A percentile compares a stretch with the other conserved stretches of the same genome.
phyloP scores from a whole-genome alignment of 177 flowering plant genomes.

The Tripterygium wilfordii region DNA sequence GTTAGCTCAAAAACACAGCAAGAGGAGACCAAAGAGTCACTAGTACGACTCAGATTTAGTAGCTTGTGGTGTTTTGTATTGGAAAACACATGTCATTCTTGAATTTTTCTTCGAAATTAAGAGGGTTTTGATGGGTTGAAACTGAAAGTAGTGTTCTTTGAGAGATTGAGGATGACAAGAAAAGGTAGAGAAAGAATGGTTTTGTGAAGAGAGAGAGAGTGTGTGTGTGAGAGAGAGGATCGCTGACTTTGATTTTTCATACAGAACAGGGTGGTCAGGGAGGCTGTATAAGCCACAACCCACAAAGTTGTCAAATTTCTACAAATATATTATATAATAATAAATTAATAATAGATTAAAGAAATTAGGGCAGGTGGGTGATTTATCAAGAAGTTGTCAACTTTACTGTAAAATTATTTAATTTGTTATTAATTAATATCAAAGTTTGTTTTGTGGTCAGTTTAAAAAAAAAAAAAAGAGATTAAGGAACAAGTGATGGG shows the following conservation, averaged over 20 bases:
- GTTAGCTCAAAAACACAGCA: no score
- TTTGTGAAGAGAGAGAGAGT: slow-evolving; percentile 19
- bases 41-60: no score
- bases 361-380: neutral
- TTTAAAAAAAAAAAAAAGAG: no score
- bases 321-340: slow-evolving; percentile 9
- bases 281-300: neutral
- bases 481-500: slow-evolving; percentile 21
- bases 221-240: slow-evolving; percentile 16
- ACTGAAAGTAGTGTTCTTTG: neutral
- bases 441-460: no score
- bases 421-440: no score
- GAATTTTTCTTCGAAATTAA: no score
- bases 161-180: neutral
- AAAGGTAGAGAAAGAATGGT: slow-evolving; percentile 3
- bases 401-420: no score
- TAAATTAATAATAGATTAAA: neutral
- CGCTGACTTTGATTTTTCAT: slow-evolving; percentile 90
- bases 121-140: no score
- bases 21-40: neutral
- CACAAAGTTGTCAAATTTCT: slow-evolving; percentile 24
- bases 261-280: slow-evolving; percentile 23
- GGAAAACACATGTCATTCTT: no score
- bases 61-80: no score
- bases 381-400: neutral